Conservation (phyloP, 1,139 yeast genomes). For the Candida sanyaensis region DNA sequence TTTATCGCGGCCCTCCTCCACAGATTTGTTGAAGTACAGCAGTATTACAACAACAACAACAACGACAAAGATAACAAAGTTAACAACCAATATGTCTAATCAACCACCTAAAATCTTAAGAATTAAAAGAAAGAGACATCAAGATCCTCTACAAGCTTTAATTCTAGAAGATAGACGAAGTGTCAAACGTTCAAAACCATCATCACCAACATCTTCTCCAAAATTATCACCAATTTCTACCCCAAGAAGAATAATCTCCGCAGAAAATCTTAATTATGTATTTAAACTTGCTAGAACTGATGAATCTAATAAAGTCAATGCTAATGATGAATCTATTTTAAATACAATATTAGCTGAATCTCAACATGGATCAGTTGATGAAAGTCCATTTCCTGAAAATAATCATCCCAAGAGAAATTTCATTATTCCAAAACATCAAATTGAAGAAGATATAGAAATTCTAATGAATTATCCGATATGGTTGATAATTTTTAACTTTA, state of each 20-base stretch:
- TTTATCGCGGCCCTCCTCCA: too few relatives aligned
- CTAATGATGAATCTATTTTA: constrained; percentile 23
- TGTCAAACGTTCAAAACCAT: constrained; percentile 48
- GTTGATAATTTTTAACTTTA: constrained; percentile 51
- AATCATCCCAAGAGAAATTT: constrained; percentile 26
- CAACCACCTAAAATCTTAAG: constrained; percentile 64
- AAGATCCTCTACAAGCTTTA: constrained; percentile 85
- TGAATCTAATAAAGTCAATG: constrained; percentile 22
- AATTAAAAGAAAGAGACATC: constrained; percentile 81
- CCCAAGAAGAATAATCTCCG: constrained; percentile 14
- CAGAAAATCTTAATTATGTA: constrained; percentile 28
- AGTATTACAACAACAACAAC: neutral
- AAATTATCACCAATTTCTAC: constrained; percentile 20
- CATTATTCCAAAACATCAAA: constrained; percentile 34
- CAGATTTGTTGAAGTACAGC: too few relatives aligned
- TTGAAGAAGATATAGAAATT: constrained; percentile 43
- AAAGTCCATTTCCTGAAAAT: constrained; percentile 3
- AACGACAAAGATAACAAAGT: neutral
- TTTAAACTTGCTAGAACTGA: constrained; percentile 71
- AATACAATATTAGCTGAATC: constrained; percentile 15
- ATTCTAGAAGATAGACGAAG: constrained; percentile 39
- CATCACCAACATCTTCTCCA: constrained; percentile 31
- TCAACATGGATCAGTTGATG: constrained; percentile 3
- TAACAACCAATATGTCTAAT: constrained; percentile 1
- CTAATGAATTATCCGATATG: constrained; percentile 70